Percentiles rank a stretch among this genome's conserved stretches.
Conservation (phyloP, 352 stramenopile species). For the Phytophthora chlamydospora region DNA sequence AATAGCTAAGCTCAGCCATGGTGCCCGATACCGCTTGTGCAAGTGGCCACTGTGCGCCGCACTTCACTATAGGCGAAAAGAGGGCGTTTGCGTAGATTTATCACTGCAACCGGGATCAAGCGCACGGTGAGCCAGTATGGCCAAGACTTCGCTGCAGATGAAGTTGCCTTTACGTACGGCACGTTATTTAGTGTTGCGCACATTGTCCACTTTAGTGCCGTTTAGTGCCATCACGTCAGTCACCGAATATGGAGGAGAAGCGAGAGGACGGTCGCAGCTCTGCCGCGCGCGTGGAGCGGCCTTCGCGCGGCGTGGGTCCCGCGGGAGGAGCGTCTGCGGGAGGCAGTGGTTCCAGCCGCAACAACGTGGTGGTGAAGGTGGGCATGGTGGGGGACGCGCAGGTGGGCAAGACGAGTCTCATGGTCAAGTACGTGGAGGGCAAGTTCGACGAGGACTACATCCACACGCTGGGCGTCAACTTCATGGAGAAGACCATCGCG, state of each 20-base stretch:
- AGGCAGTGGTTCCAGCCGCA: slow-evolving; percentile 53
- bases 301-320: slow-evolving; percentile 38
- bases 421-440: slow-evolving; percentile 96
- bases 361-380: slow-evolving; percentile 92
- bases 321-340: slow-evolving; percentile 25
- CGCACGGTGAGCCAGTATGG: no score
- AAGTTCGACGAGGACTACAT: slow-evolving; percentile 98
- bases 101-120: no score
- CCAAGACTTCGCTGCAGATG: no score
- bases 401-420: slow-evolving; percentile 95
- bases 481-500: slow-evolving; percentile 96
- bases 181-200: no score
- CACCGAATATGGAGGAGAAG: slow-evolving; percentile 30
- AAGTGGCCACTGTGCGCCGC: no score
- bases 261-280: slow-evolving; percentile 26
- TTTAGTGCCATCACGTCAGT: no score
- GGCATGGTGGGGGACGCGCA: slow-evolving; percentile 95
- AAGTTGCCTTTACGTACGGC: no score
- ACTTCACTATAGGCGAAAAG: no score
- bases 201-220: no score
- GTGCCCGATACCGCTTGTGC: no score
- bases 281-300: slow-evolving; percentile 27
- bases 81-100: no score
- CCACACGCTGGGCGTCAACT: slow-evolving; percentile 95
- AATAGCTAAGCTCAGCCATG: no score